Evolutionary conservation across 257 asterid species (phyloP).

Genomic region (Plantago major): DNA sequence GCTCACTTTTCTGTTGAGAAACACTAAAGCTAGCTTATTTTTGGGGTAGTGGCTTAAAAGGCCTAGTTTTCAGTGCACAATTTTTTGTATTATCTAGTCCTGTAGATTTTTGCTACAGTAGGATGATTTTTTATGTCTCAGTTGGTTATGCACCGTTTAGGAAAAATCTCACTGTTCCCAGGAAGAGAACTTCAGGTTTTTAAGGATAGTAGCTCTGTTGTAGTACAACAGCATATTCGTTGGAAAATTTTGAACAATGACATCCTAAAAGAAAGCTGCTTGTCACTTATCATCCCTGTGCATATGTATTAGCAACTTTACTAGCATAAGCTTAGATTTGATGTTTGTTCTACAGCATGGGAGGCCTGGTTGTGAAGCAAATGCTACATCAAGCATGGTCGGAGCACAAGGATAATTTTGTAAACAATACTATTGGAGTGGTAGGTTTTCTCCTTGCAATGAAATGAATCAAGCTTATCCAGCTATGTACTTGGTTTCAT

Average conservation of each 20-base stretch:
- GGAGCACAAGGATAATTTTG: slow-evolving; percentile 71
- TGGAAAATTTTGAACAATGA: slow-evolving; percentile 10
- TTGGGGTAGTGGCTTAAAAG: slow-evolving; percentile 2
- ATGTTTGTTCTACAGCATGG: slow-evolving; percentile 68
- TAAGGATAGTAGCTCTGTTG: neutral
- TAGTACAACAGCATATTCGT: neutral
- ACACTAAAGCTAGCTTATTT: slow-evolving; percentile 3
- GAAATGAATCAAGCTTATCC: slow-evolving; percentile 7
- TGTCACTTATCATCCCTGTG: neutral
- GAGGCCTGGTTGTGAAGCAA: slow-evolving; percentile 98
- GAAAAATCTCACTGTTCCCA: neutral
- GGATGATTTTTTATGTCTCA: no score
- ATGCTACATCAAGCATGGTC: slow-evolving; percentile 83
- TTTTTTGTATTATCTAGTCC: no score
- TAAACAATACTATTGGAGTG: slow-evolving; percentile 79
- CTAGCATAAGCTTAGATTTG: slow-evolving; percentile 12
- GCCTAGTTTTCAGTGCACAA: no score
- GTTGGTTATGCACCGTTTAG: no score
- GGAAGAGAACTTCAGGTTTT: neutral
- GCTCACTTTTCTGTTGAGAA: slow-evolving; percentile 14
- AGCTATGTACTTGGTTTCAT: slow-evolving; percentile 7
- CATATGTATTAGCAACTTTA: slow-evolving; percentile 4
- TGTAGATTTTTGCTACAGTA: no score
- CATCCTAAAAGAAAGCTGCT: neutral
- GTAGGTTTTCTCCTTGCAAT: slow-evolving; percentile 42